These are phyloP conservation scores for Delonix regia DNA, from an alignment of 306 rosid species.

Conservation along the genomic window DNA sequence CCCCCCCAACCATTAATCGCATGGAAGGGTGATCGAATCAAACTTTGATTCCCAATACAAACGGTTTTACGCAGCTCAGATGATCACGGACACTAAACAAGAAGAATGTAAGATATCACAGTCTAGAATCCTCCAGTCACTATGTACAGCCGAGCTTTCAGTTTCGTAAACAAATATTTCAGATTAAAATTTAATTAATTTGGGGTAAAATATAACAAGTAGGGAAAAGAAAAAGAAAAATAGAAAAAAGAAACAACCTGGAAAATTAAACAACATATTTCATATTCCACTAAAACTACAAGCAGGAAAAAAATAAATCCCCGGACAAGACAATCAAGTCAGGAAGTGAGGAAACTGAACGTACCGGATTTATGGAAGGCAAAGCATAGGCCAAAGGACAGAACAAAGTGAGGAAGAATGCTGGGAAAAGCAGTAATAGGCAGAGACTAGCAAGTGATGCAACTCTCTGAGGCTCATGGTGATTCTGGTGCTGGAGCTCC, in stretches of 20 bases:
- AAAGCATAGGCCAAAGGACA: conserved; percentile 55
- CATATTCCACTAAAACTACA: conserved; percentile 23
- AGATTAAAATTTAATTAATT: neutral
- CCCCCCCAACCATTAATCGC: neutral
- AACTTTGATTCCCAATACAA: conserved; percentile 24
- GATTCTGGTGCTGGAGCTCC: conserved; percentile 44
- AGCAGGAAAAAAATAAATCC: neutral
- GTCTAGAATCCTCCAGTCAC: conserved; percentile 1
- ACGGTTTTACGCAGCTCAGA: neutral
- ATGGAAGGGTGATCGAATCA: neutral
- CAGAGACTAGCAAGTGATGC: conserved; percentile 49
- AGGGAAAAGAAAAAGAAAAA: too few species aligned
- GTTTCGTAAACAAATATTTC: neutral
- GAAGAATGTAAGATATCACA: neutral
- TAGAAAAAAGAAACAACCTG: too few species aligned
- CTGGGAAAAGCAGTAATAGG: conserved; percentile 48
- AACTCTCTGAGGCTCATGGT: conserved; percentile 39
- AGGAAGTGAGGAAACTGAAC: conserved; percentile 1
- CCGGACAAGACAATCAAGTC: neutral
- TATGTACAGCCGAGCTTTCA: neutral
- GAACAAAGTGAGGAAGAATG: conserved; percentile 51
- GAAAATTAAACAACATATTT: conserved; percentile 15
- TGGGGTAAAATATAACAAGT: neutral
- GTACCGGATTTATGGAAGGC: conserved; percentile 66
- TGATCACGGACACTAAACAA: neutral